Base-by-base conservation (phyloP, 1,284 basidiomycete genomes). In the Apiotrichum brassicae region DNA sequence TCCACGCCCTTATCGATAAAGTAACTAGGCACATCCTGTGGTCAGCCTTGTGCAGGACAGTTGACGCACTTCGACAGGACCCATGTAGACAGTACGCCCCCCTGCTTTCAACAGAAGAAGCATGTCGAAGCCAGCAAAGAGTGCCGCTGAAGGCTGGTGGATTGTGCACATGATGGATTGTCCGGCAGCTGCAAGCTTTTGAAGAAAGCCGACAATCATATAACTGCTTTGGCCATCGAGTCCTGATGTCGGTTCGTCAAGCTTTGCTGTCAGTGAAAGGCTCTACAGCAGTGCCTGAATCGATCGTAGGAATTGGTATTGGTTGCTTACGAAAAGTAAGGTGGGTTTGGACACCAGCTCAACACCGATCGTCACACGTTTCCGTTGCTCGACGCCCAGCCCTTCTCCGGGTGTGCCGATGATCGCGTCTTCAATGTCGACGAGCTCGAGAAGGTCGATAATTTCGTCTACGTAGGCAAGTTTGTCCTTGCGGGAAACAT, bases 121-220 rank as follows among this genome's bases (percentile, higher is more conserved):
- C 70, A 87, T 86, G 73, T 87, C 85, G 59, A 88, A 88, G 43
- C 75, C 75, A 6, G 81, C 75, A 62, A 58, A 87, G 67, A 62
- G 90, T 75, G 70, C 86, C 80, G 72, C 71, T 39, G 82, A 78
- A 26, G 81, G 80, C 62, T 80, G 79, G 68, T 81, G 81, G 43
- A 81, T 66, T 49, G 75, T 74, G 47, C 76, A 72, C 43, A 76
- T 74, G 20, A 75, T 76, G 30, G 73, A 72, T 60, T 72, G 65
- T 25, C 66, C 58, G 56, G 60, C 66, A 41, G 80, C 79, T 55
- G 79, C 79, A 30, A 79, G 66, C 46, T 80, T 71, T 43, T 78
- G 73, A 20, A 81, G 71, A n/a, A 76, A 76, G 60, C 78, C 78
- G 60, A 78, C 78, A 59, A 78, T 81, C 60, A 80, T 77, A 56